Evolutionary conservation across 1,139 yeast species (phyloP).

Genomic region (Saccharomycopsis hybrid): DNA sequence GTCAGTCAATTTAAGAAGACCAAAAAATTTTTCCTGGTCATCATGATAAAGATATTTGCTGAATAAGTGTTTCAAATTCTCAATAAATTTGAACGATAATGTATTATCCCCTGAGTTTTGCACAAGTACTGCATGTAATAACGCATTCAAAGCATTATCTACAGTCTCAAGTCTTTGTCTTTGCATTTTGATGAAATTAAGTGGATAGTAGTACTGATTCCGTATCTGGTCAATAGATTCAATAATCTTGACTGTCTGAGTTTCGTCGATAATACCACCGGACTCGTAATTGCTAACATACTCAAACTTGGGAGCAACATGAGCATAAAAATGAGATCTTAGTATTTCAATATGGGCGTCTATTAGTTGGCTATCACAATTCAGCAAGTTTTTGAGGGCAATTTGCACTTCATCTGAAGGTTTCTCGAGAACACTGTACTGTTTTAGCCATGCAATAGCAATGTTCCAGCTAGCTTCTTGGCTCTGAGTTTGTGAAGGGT

Average conservation of each 20-base stretch:
- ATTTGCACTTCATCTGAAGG: constrained; percentile 3
- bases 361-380: constrained; percentile 2
- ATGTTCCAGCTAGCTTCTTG: constrained; percentile 7
- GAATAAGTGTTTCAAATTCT: too few species aligned
- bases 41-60: too few species aligned
- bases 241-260: constrained; percentile 1
- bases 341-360: constrained; percentile 1
- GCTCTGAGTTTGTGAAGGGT: not conserved
- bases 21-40: too few species aligned
- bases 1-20: too few species aligned
- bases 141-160: too few species aligned
- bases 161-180: not conserved
- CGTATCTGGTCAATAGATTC: not conserved
- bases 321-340: not conserved
- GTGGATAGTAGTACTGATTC: not conserved
- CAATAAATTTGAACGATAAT: too few species aligned
- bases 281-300: not conserved
- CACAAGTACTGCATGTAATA: too few species aligned
- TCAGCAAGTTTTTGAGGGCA: constrained; percentile 4
- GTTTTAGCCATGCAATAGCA: constrained; percentile 6
- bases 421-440: not conserved
- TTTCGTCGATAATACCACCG: not conserved
- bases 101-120: too few species aligned
- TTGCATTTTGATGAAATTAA: not conserved
- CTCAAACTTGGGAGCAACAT: not conserved